phyloP scores from a whole-genome alignment of 495 filamentous ascomycete species.

The Penicillium arizonense region DNA sequence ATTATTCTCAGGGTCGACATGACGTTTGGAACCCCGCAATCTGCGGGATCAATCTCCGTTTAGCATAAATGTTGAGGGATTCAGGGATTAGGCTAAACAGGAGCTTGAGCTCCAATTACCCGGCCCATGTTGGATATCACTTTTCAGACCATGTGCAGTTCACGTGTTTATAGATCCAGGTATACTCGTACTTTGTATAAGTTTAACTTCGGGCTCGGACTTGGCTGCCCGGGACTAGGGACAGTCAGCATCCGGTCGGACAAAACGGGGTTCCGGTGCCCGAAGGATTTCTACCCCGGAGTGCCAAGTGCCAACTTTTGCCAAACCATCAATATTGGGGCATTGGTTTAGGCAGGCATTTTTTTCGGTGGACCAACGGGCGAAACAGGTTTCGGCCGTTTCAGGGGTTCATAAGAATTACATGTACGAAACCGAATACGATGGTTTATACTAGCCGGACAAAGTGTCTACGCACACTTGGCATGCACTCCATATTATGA shows the following conservation, averaged over 20 bases:
- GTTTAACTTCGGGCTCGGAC: too few species aligned
- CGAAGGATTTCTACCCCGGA: constrained; percentile 21
- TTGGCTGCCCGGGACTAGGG: background rate
- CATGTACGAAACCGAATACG: too few species aligned
- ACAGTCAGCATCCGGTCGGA: constrained; percentile 18
- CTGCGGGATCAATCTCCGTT: constrained; percentile 12
- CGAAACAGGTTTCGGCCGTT: background rate
- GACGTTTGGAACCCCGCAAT: constrained; percentile 29
- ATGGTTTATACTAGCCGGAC: too few species aligned
- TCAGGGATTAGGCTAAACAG: constrained; percentile 5
- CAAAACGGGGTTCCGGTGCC: constrained; percentile 18
- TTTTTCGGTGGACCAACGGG: background rate
- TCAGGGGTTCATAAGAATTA: too few species aligned
- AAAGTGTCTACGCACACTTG: too few species aligned
- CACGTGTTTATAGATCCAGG: too few species aligned
- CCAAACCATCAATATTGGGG: background rate
- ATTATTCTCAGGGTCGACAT: constrained; percentile 10
- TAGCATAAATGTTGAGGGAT: constrained; percentile 6
- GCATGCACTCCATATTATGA: too few species aligned
- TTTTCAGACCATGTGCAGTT: too few species aligned
- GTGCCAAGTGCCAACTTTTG: too few species aligned
- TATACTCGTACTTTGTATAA: too few species aligned
- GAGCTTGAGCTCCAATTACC: background rate
- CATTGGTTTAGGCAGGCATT: background rate
- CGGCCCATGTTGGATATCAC: background rate